phyloP scores from a whole-genome alignment of 2,329 filamentous ascomycete species.

The Myriosclerotinia scirpicola region DNA sequence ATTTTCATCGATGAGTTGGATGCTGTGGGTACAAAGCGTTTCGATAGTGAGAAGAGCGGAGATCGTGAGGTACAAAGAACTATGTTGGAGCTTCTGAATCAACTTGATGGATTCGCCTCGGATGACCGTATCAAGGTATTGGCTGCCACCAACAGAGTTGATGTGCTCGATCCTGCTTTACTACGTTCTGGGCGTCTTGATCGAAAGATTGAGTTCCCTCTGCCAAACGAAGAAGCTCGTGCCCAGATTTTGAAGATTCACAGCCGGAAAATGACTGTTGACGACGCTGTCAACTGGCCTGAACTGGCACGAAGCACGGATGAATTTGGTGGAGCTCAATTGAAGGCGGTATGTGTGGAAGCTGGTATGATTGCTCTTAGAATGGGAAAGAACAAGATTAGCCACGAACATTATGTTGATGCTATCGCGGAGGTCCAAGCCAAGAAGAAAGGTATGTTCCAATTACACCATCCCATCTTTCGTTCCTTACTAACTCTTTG shows the following conservation, averaged over 20 bases:
- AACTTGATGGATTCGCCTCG: constrained; percentile 95
- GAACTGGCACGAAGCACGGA: constrained; percentile 96
- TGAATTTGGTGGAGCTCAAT: constrained; percentile 95
- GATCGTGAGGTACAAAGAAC: constrained; percentile 97
- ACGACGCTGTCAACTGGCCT: constrained; percentile 90
- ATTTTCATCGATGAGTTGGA: constrained; percentile 99
- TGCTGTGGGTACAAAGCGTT: constrained; percentile 97
- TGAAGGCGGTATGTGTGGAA: constrained; percentile 98
- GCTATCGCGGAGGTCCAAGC: constrained; percentile 94
- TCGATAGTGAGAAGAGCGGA: constrained; percentile 97
- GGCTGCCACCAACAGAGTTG: constrained; percentile 90
- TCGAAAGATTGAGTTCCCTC: constrained; percentile 96
- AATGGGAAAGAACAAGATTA: constrained; percentile 93
- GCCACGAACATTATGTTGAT: constrained; percentile 98
- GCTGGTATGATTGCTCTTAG: constrained; percentile 98
- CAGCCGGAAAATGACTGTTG: constrained; percentile 96
- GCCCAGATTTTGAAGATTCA: constrained; percentile 98
- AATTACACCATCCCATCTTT: constrained; percentile 36
- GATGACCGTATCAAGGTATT: constrained; percentile 97
- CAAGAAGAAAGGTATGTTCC: constrained; percentile 60
- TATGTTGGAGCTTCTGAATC: constrained; percentile 98
- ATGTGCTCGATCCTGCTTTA: constrained; percentile 88
- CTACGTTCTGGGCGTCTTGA: constrained; percentile 90
- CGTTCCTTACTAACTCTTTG: constrained; percentile 23
- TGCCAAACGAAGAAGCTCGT: constrained; percentile 95